Evolutionary conservation across 2,329 filamentous ascomycete genomes (phyloP), one percentile per base, ranked within the genome.

Genomic region (Aspergillus viridinutans): DNA sequence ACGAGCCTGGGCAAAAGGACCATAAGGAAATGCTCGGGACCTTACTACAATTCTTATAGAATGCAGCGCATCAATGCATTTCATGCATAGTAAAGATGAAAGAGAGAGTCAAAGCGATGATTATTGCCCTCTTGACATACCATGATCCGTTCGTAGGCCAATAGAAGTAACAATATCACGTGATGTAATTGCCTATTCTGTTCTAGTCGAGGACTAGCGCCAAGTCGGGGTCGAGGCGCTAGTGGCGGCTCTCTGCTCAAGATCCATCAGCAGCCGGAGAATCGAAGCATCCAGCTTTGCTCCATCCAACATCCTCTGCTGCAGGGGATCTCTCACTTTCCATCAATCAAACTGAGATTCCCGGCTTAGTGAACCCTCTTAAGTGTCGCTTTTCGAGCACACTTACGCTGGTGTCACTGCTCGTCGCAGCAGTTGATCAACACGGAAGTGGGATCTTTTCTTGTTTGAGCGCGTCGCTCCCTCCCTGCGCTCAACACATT

Each of bases 21-120:
- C 75, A 76, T 56, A 83, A 81, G 64, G 87, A 90, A 58, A 89
- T 90, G 85, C 73, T 90, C 49, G 78, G 76, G 56, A 85, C 86
- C 3, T 72, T 90, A 55, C 67, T 77, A 49, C 72, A 74, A 49
- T 77, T 76, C 58, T 51, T 77, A 55, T 70, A 66, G 52, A 17
- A 60, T 32, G 6, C 45, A 21, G 49, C n/a, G 28, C 35, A 17
- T 20, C 10, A n/a, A 28, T 8, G n/a, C 21, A 20, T 26, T 25
- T 38, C 43, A 17, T 53, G 28, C 45, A 32, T 14, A 52, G 26
- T n/a, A 57, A 49, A 50, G 26, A 50, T 48, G 9, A 49, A 54
- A 8, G n/a, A 25, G 35, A 29, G 32, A n/a, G 17, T 51, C n/a
- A 4, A 4, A 35, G 32, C 47, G 32, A 32, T 29, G 21, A 35